phyloP scores from a whole-genome alignment of 2,329 filamentous ascomycete species.

The Aspergillus phoenicis region DNA sequence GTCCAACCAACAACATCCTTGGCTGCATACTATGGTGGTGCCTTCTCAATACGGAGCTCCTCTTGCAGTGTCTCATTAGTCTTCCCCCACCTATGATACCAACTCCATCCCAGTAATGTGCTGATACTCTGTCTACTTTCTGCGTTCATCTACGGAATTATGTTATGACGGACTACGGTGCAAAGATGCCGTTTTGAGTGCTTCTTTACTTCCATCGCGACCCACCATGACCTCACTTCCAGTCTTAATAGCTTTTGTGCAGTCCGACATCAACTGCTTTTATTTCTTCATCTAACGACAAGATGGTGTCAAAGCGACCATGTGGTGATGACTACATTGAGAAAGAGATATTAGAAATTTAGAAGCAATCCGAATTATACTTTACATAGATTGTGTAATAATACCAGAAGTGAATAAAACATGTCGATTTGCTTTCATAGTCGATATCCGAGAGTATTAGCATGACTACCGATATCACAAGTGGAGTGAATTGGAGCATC shows the following conservation, averaged over 20 bases:
- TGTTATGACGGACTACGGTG: not conserved
- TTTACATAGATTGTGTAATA: not conserved
- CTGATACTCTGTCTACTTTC: not conserved
- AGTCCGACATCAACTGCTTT: not conserved
- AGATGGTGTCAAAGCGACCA: not conserved
- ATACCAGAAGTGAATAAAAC: not conserved
- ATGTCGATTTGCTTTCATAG: not conserved
- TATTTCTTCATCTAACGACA: not conserved
- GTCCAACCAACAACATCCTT: not conserved
- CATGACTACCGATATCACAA: not conserved
- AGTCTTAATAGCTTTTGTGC: not conserved
- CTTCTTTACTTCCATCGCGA: not conserved
- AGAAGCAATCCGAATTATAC: not conserved
- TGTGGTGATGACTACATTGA: not conserved
- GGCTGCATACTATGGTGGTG: not conserved
- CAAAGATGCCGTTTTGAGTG: not conserved
- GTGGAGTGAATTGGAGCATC: not conserved
- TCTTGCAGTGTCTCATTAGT: not conserved
- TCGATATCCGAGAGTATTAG: not conserved
- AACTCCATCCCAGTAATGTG: not conserved
- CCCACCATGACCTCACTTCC: too few species aligned
- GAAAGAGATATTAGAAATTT: not conserved
- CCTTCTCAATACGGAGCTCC: not conserved
- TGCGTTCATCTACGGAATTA: too few species aligned
- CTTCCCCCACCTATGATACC: not conserved